Evolutionary conservation across 2,329 filamentous ascomycete species (phyloP).

Genomic region (Plenodomus tracheiphilus): DNA sequence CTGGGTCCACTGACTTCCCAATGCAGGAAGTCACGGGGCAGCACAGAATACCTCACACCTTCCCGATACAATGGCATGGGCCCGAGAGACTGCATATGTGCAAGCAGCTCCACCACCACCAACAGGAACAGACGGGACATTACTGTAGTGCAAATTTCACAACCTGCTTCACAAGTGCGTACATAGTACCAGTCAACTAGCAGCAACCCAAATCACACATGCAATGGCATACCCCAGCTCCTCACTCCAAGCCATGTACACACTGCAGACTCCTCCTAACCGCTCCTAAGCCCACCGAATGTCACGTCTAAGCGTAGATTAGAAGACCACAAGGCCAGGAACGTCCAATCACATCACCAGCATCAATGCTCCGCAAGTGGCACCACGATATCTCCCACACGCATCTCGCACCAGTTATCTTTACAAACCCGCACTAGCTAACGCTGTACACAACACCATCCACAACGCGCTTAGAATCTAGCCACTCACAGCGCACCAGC

Average conservation of each 20-base stretch:
- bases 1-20: background rate
- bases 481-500: slow-evolving; percentile 35
- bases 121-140: background rate
- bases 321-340: no score
- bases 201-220: no score
- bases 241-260: no score
- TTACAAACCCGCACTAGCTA: background rate
- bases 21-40: background rate
- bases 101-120: background rate
- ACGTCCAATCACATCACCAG: background rate
- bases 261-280: no score
- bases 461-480: slow-evolving; percentile 6
- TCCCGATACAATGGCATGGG: background rate
- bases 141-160: background rate
- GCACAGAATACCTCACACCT: background rate
- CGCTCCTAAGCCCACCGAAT: no score
- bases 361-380: slow-evolving; percentile 11
- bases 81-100: background rate
- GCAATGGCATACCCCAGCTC: no score
- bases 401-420: no score
- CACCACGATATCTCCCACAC: slow-evolving; percentile 24
- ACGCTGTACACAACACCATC: slow-evolving; percentile 1
- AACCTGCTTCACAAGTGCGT: background rate
- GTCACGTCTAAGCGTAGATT: no score
- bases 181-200: slow-evolving; percentile 1